A percentile compares a stretch with the other conserved stretches of the same genome.
Evolutionary conservation across 176 grass and related monocot genomes (phyloP).

Genomic region (Zizania latifolia): DNA sequence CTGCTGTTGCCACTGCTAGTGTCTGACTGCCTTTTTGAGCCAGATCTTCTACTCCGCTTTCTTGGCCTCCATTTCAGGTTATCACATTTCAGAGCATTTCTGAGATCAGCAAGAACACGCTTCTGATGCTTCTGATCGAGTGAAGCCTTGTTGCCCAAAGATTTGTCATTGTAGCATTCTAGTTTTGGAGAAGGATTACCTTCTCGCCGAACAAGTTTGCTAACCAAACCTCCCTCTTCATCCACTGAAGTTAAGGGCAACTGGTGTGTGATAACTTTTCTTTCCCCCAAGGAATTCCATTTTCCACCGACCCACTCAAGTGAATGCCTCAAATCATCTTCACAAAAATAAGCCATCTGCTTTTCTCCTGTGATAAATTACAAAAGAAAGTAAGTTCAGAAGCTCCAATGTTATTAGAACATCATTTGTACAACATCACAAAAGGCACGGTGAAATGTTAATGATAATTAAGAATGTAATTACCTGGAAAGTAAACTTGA

Average conservation of each 20-base stretch:
- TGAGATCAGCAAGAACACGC: slow-evolving; percentile 41
- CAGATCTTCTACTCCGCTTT: slow-evolving; percentile 58
- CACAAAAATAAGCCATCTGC: slow-evolving; percentile 37
- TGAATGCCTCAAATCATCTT: slow-evolving; percentile 56
- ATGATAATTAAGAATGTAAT: neutral
- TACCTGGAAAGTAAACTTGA: slow-evolving; percentile 90
- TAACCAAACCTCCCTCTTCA: neutral
- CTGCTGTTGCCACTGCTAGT: slow-evolving; percentile 56
- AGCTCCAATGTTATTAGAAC: neutral
- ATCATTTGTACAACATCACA: neutral
- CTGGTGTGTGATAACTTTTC: slow-evolving; percentile 42
- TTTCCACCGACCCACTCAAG: slow-evolving; percentile 66
- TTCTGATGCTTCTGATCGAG: slow-evolving; percentile 20
- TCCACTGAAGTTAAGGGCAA: neutral
- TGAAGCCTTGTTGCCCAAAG: slow-evolving; percentile 17
- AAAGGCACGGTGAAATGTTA: neutral
- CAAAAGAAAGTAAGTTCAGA: neutral
- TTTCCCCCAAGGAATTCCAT: slow-evolving; percentile 58
- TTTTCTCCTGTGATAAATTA: slow-evolving; percentile 59
- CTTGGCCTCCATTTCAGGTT: slow-evolving; percentile 69
- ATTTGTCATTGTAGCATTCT: slow-evolving; percentile 30
- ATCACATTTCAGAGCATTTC: slow-evolving; percentile 48
- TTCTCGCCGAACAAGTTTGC: neutral
- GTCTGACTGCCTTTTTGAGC: slow-evolving; percentile 44
- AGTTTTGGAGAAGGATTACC: neutral